Conservation (phyloP, 352 stramenopile genomes). For the Detonula confervacea region DNA sequence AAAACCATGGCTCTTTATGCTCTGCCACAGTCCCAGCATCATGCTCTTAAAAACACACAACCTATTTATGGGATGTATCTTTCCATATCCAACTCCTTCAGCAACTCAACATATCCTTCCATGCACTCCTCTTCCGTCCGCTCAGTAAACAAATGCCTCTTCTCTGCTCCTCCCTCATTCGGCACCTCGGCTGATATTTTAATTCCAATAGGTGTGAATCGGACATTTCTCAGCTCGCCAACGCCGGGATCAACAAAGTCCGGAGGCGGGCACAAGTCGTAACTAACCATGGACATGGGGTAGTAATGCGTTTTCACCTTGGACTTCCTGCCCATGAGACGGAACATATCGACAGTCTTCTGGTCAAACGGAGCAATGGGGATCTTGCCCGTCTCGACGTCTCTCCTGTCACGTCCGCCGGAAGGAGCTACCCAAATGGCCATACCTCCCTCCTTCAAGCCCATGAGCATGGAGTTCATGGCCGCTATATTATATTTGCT, state of each 20-base stretch:
- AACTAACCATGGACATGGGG: conserved; percentile 82
- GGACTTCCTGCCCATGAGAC: conserved; percentile 83
- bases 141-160: conserved; percentile 72
- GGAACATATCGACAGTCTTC: conserved; percentile 87
- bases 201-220: conserved; percentile 79
- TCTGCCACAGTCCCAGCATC: too few species aligned
- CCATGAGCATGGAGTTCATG: conserved; percentile 80
- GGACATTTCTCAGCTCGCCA: conserved; percentile 80
- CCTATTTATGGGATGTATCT: conserved; percentile 42
- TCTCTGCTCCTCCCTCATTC: conserved; percentile 71
- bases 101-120: conserved; percentile 69
- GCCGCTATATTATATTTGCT: conserved; percentile 80
- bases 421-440: conserved; percentile 83
- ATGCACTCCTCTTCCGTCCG: conserved; percentile 50
- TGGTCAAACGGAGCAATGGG: conserved; percentile 80
- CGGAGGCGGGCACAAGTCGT: conserved; percentile 84
- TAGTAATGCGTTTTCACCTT: conserved; percentile 83
- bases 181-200: conserved; percentile 65
- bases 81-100: conserved; percentile 49
- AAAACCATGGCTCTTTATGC: too few species aligned
- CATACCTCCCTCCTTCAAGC: conserved; percentile 74
- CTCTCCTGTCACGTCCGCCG: conserved; percentile 77
- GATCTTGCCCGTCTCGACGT: conserved; percentile 67
- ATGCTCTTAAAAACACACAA: too few species aligned
- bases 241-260: conserved; percentile 77